Conservation (phyloP, 176 grass and related monocot genomes). For the Typha latifolia region DNA sequence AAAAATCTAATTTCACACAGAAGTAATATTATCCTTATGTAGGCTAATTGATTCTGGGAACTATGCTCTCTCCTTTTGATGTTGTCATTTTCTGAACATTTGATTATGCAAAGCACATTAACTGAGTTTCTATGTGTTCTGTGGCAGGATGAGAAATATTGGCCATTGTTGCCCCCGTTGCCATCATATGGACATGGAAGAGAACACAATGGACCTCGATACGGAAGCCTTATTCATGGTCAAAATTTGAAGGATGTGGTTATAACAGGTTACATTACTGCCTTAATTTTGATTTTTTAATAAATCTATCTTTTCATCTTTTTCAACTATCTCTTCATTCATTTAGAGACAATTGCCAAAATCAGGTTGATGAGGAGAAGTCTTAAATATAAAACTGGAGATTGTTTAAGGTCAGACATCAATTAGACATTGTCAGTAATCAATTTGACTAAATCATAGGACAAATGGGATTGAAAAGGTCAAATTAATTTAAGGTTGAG, state of each 20-base stretch:
- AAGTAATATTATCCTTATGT: too few relatives aligned
- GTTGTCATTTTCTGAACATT: not conserved
- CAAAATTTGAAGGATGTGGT: conserved; percentile 84
- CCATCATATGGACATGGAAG: conserved; percentile 92
- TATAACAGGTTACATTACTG: conserved; percentile 43
- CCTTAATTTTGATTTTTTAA: not conserved
- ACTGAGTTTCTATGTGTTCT: conserved; percentile 12
- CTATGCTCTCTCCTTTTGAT: not conserved
- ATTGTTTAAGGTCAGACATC: too few relatives aligned
- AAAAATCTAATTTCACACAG: too few relatives aligned
- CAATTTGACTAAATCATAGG: too few relatives aligned
- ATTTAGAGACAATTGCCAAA: not conserved
- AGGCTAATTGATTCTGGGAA: not conserved
- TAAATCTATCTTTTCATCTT: not conserved
- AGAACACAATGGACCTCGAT: conserved; percentile 76
- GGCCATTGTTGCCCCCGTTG: conserved; percentile 71
- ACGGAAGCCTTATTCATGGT: conserved; percentile 91
- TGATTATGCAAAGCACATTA: not conserved
- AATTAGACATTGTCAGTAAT: too few relatives aligned
- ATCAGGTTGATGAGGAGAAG: not conserved
- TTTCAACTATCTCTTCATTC: not conserved
- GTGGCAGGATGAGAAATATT: conserved; percentile 67
- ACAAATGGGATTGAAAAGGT: too few relatives aligned
- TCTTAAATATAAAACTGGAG: too few relatives aligned
- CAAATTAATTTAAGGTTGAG: too few relatives aligned